Conservation (phyloP, 1,284 basidiomycete genomes). For the Papiliotrema terrestris region DNA sequence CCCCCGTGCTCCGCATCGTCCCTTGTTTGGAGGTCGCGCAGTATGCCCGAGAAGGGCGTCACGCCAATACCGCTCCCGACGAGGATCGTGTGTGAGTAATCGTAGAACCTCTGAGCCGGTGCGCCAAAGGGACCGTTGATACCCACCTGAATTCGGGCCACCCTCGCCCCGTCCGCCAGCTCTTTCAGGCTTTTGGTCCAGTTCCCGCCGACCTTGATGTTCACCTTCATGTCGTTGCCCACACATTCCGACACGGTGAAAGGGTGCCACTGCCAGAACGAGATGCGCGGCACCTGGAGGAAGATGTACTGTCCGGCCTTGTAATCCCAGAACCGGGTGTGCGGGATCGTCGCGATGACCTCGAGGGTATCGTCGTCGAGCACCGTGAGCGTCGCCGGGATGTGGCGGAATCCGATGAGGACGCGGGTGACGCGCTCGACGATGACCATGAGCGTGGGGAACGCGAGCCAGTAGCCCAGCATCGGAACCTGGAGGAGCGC, state of each 20-base stretch:
- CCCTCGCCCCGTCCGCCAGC: constrained; percentile 10
- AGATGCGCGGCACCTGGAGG: constrained; percentile 22
- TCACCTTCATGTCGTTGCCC: constrained; percentile 17
- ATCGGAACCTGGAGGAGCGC: constrained; percentile 28
- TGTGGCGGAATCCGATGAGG: constrained; percentile 16
- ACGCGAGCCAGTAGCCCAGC: constrained; percentile 35
- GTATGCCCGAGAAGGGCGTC: constrained; percentile 32
- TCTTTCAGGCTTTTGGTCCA: constrained; percentile 23
- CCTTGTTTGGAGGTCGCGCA: constrained; percentile 24
- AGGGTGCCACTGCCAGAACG: constrained; percentile 27
- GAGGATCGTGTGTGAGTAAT: constrained; percentile 31
- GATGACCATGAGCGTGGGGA: constrained; percentile 28
- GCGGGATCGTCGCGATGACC: constrained; percentile 18
- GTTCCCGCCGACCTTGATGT: constrained; percentile 34
- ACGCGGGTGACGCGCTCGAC: constrained; percentile 18
- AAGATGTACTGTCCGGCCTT: constrained; percentile 30
- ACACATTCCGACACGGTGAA: constrained; percentile 28
- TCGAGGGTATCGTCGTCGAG: constrained; percentile 27
- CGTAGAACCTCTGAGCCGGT: constrained; percentile 33
- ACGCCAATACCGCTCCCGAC: constrained; percentile 30
- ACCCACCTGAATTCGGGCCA: constrained; percentile 16
- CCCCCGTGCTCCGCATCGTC: constrained; percentile 22
- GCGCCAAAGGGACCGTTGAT: constrained; percentile 32
- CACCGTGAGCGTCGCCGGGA: constrained; percentile 19
- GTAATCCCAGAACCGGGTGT: constrained; percentile 15